Base-by-base conservation (phyloP, 177 flowering plant genomes). In the Vitis hybrid region DNA sequence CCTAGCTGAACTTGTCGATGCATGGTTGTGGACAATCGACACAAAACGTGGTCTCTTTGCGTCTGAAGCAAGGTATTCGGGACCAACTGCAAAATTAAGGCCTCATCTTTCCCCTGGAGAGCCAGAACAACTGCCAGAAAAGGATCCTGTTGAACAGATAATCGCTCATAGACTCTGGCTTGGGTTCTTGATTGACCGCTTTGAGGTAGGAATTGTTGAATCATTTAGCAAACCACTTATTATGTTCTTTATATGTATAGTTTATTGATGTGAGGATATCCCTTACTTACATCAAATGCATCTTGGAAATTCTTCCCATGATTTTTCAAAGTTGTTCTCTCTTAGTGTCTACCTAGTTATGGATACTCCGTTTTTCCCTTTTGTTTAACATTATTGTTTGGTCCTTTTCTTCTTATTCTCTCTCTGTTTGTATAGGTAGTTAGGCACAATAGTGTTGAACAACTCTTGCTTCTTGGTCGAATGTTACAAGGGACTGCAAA, bases 11-110 rank as follows among this genome's bases (percentile, higher is more conserved):
- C 97, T 92, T 76, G 97, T 92, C 63, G 99, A 96, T 84, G 99
- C 99, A 68, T 96, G 98, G 99, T 80, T 96, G 69, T 96, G 98
- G 99, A 89, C 98, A 27, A 85, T 96, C 76, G 98, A 96, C 77
- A 96, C 96, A 51, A 94, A 92, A 75, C 84, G 97, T 57, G 99
- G 99, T 35, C 82, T 94, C 27, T 94, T 96, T 87, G 97, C 98
- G 65, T 86, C 87, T 72, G 94, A 90, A 46, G 78, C 74, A 65
- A 85, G 83, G 75, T 84, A 71, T 71, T 79, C 88, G 76, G 99
- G 99, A 46, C 98, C 99, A 70, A 84, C 92, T 75, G 97, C 97
- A 16, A 92, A 85, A 74, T 77, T 96, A 63, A 86, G 98, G 83
- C 98, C 99, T 75, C 99, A 94, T 49, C 93, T 96, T 74, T 71